A percentile compares a stretch with the other conserved stretches of the same genome.
These are phyloP conservation scores for Pneumocystis carinii DNA, from an alignment of 1,139 yeast genomes.

Conservation along the genomic window DNA sequence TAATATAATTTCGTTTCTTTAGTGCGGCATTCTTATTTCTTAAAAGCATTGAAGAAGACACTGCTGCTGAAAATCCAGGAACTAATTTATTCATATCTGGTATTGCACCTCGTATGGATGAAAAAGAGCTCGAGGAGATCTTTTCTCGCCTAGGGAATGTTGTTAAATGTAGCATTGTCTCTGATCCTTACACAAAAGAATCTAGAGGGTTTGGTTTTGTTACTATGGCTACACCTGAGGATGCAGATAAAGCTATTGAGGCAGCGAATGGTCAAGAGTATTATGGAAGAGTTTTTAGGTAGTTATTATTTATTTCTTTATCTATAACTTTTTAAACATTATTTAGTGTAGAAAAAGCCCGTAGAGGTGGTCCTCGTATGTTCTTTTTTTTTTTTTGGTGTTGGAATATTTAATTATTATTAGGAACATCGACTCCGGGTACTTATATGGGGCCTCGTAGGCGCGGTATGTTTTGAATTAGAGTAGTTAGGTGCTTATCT, in stretches of 20 bases:
- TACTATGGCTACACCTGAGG: conserved; percentile 22
- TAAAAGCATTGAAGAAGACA: conserved; percentile 7
- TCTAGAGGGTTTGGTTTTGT: conserved; percentile 30
- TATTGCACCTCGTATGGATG: conserved; percentile 24
- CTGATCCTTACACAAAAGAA: conserved; percentile 28
- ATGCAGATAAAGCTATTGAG: conserved; percentile 24
- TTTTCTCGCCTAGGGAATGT: conserved; percentile 25
- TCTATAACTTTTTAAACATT: conserved; percentile 15
- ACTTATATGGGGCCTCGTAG: conserved; percentile 28
- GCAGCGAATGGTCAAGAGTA: conserved; percentile 22
- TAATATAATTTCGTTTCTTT: not conserved
- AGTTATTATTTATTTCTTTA: conserved; percentile 27
- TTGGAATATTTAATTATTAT: not conserved
- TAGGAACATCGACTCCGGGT: conserved; percentile 28
- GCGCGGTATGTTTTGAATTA: conserved; percentile 9
- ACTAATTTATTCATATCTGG: conserved; percentile 30
- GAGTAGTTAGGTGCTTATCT: not conserved
- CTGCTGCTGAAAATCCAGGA: conserved; percentile 25
- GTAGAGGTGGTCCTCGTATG: not conserved
- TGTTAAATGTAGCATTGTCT: conserved; percentile 25
- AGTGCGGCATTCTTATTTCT: conserved; percentile 8
- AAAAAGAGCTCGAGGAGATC: conserved; percentile 23
- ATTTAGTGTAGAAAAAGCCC: conserved; percentile 1
- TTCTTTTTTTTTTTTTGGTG: conserved; percentile 18
- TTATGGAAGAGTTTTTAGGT: conserved; percentile 22